Conservation (phyloP, 176 grass and related monocot genomes). For the Tuctoria greenei region DNA sequence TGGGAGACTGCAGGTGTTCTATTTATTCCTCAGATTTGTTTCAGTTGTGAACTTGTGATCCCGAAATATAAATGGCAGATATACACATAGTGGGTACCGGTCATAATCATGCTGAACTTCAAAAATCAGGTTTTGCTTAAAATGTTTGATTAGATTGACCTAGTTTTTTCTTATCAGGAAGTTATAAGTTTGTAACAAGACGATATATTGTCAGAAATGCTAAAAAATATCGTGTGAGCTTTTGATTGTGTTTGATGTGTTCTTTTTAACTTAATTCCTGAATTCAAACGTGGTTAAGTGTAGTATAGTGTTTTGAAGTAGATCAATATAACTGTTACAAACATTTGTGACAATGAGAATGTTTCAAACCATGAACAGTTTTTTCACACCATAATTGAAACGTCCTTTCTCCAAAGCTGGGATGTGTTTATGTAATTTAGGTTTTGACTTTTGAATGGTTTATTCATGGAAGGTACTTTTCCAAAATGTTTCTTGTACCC, state of each 20-base stretch:
- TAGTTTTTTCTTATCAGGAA: conserved; percentile 7
- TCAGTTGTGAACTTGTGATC: conserved; percentile 10
- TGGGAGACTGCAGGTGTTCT: conserved; percentile 81
- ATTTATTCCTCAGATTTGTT: conserved; percentile 2
- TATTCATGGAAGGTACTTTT: background rate
- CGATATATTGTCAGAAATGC: background rate
- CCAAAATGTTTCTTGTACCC: conserved; percentile 4
- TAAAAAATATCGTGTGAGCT: conserved; percentile 2
- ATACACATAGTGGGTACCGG: background rate
- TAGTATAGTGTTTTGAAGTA: conserved; percentile 5
- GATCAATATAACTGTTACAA: conserved; percentile 19
- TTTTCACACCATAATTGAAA: background rate
- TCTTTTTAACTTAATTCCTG: background rate
- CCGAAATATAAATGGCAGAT: background rate
- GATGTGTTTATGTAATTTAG: background rate
- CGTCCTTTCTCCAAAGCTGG: background rate
- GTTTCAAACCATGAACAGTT: background rate
- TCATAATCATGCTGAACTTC: conserved; percentile 15
- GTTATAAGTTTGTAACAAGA: conserved; percentile 5
- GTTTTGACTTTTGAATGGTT: background rate
- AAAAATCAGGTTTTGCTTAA: conserved; percentile 16
- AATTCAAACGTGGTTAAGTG: background rate
- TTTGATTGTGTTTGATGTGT: conserved; percentile 1
- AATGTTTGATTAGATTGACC: conserved; percentile 2
- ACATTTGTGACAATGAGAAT: background rate